These are phyloP conservation scores for Fusarium avenaceum DNA, from an alignment of 2,329 filamentous ascomycete genomes.

Conservation along the genomic window DNA sequence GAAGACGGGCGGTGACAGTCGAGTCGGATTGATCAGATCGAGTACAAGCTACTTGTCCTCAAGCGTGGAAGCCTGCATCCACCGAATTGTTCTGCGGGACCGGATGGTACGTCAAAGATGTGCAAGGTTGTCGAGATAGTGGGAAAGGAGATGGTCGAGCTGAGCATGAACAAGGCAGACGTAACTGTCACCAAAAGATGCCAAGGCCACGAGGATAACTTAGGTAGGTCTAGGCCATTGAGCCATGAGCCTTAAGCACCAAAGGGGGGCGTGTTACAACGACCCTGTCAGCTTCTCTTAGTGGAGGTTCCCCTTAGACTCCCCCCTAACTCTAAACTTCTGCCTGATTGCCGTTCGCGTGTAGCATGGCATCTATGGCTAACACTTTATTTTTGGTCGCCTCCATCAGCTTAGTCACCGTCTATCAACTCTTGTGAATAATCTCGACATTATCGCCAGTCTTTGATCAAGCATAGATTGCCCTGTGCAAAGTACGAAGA, in stretches of 20 bases:
- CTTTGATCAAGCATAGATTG: background rate
- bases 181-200: conserved; percentile 43
- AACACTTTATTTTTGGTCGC: conserved; percentile 44
- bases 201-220: conserved; percentile 45
- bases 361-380: conserved; percentile 43
- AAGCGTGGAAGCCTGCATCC: conserved; percentile 39
- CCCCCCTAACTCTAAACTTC: conserved; percentile 42
- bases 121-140: conserved; percentile 31
- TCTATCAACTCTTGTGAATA: background rate
- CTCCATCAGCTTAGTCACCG: conserved; percentile 43
- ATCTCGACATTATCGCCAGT: conserved; percentile 18
- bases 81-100: conserved; percentile 28
- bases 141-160: conserved; percentile 36
- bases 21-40: conserved; percentile 27
- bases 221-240: conserved; percentile 22
- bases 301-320: conserved; percentile 15
- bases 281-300: conserved; percentile 27
- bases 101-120: conserved; percentile 23
- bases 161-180: conserved; percentile 39
- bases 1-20: conserved; percentile 43
- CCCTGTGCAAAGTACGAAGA: background rate
- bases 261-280: conserved; percentile 22
- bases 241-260: conserved; percentile 17
- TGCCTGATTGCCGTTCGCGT: conserved; percentile 45
- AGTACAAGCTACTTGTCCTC: conserved; percentile 32